Evolutionary conservation across 1,284 basidiomycete genomes (phyloP).

Genomic region (Ustilago xerochloae): DNA sequence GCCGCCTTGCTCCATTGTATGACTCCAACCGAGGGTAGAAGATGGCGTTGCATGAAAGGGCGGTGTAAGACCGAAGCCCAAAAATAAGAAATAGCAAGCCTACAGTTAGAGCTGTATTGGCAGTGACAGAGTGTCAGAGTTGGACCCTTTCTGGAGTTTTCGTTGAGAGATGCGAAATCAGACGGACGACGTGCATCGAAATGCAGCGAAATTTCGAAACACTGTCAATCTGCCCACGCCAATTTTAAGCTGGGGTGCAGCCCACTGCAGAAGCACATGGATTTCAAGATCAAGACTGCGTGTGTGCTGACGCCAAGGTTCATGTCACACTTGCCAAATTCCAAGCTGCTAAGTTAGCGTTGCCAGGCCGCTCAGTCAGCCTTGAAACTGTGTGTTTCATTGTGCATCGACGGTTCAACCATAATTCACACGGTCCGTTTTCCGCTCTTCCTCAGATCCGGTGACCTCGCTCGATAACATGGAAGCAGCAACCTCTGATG

Average conservation of each 20-base stretch:
- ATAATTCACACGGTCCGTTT: neutral
- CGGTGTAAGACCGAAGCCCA: no score
- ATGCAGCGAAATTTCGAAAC: constrained; percentile 8
- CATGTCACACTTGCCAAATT: neutral
- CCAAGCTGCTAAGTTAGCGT: neutral
- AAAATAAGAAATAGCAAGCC: no score
- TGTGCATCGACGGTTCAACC: neutral
- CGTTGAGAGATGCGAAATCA: neutral
- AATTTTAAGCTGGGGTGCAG: constrained; percentile 10
- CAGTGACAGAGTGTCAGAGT: no score
- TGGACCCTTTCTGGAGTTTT: neutral
- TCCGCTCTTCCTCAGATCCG: neutral
- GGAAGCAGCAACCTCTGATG: no score
- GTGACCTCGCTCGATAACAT: neutral
- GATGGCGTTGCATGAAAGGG: no score
- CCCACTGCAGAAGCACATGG: neutral
- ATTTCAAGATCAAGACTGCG: neutral
- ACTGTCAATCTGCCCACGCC: neutral
- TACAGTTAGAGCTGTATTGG: no score
- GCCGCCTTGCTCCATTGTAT: no score
- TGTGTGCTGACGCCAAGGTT: neutral
- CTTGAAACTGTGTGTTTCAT: constrained; percentile 7
- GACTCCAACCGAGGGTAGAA: no score
- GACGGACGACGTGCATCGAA: constrained; percentile 8
- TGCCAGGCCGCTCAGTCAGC: constrained; percentile 7